Percentiles rank a stretch among this genome's conserved stretches.
Conservation (phyloP, 164 flowering plant genomes). For the Paratinospora sagittata region DNA sequence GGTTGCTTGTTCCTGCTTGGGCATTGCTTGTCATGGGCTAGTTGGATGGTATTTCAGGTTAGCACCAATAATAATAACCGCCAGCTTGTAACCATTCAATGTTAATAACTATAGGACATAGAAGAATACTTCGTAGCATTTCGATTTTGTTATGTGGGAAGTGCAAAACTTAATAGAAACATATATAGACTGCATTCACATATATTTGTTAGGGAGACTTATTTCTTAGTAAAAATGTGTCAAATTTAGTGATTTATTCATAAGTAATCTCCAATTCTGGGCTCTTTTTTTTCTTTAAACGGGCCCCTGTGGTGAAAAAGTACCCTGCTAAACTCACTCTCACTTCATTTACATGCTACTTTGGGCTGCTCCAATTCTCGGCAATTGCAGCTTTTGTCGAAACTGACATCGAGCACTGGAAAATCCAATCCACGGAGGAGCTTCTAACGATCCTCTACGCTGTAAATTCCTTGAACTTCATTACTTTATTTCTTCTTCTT, state of each 20-base stretch:
- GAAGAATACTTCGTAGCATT: too few species aligned
- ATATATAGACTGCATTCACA: too few species aligned
- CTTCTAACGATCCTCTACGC: constrained; percentile 62
- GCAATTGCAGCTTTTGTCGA: constrained; percentile 54
- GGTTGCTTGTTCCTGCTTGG: constrained; percentile 65
- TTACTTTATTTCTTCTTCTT: not conserved
- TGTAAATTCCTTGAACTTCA: constrained; percentile 27
- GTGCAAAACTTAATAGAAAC: too few species aligned
- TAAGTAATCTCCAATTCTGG: too few species aligned
- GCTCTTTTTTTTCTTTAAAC: constrained; percentile 10
- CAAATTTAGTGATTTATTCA: not conserved
- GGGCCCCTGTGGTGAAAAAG: constrained; percentile 70
- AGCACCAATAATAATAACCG: not conserved
- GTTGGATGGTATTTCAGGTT: constrained; percentile 84
- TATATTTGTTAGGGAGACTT: too few species aligned
- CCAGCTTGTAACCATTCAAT: not conserved
- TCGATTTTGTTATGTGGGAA: too few species aligned
- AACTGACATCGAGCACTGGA: constrained; percentile 48
- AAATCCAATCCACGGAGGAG: constrained; percentile 59
- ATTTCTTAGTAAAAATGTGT: not conserved
- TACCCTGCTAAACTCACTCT: constrained; percentile 80
- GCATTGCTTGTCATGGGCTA: constrained; percentile 82
- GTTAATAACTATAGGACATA: too few species aligned
- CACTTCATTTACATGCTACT: constrained; percentile 72
- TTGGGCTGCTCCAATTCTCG: constrained; percentile 64